Evolutionary conservation across 2,329 filamentous ascomycete genomes (phyloP), one percentile per base, ranked within the genome.

Genomic region (Diatrype stigma): DNA sequence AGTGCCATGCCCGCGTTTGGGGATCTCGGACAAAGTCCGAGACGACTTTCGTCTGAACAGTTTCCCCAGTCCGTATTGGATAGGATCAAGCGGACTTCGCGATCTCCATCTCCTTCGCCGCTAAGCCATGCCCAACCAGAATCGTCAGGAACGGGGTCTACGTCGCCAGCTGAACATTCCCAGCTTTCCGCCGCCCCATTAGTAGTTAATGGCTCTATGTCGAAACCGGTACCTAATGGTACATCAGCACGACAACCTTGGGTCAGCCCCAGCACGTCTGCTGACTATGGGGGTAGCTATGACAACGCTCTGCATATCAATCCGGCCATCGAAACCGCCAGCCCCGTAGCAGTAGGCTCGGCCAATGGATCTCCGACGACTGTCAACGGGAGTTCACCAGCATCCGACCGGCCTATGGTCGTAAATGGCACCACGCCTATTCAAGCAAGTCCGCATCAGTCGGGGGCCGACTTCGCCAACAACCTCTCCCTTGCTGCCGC

Each of bases 41-140:
- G 75, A 28, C 70, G 78, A 12, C 62, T 77, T 11, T 82, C 80
- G 0, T 77, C 77, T 1, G 80, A 82, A 42, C 76, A 81, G 54
- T 65, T 77, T 3, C 76, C 79, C 0, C 79, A 80, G 59, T 73
- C 74, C 11, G 72, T 81, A 22, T 67, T 82, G 6, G 78, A 82
- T 49, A 71, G 78, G 37, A 80, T 81, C 64, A 73, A 73, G 57
- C 71, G 77, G 35, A 74, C 74, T 2, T 82, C 79, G 2, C 72
- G 79, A 14, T 83, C 80, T 5, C 80, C 79, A 14, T 83, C 80
- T 5, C 80, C 79, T 12, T 84, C 80, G 3, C 79, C 80, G 0
- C 65, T 80, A 2, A 76, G 78, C 3, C 78, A 80, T 51, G 64
- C 68, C 42, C 73, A 77, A 45, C 70, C 72, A 1, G 70, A 72